Evolutionary conservation across 805 yeast genomes (phyloP).

Genomic region (Yarrowia porcina): DNA sequence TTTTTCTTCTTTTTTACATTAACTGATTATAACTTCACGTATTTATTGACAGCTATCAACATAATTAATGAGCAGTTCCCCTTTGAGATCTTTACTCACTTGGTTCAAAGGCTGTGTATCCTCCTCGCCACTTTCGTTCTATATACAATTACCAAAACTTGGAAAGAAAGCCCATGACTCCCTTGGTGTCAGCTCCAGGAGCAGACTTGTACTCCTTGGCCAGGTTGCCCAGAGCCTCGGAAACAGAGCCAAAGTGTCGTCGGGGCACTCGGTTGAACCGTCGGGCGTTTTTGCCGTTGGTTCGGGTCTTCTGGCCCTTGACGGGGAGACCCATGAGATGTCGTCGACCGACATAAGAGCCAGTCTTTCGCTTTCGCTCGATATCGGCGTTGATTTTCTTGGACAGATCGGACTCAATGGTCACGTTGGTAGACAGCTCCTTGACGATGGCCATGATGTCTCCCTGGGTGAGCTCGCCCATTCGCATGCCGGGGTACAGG

Average conservation of each 20-base stretch:
- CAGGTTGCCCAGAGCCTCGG: slow-evolving; percentile 9
- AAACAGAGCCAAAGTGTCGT: neutral
- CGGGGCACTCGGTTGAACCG: slow-evolving; percentile 57
- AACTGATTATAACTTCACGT: no score
- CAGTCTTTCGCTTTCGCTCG: slow-evolving; percentile 70
- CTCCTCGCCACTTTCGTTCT: neutral
- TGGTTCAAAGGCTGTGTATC: no score
- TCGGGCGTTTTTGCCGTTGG: slow-evolving; percentile 86
- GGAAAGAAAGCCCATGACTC: slow-evolving; percentile 1
- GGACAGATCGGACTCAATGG: slow-evolving; percentile 78
- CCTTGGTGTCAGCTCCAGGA: neutral
- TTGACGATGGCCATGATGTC: slow-evolving; percentile 82
- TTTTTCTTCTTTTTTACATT: no score
- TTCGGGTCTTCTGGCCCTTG: slow-evolving; percentile 87
- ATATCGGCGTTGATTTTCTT: slow-evolving; percentile 63
- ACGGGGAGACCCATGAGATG: slow-evolving; percentile 80
- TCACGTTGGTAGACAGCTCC: slow-evolving; percentile 69
- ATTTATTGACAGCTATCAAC: no score
- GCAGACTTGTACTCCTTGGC: slow-evolving; percentile 15
- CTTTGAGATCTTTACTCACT: neutral
- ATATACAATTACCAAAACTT: slow-evolving; percentile 18
- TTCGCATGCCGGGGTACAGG: slow-evolving; percentile 87
- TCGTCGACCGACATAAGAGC: slow-evolving; percentile 83
- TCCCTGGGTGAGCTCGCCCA: slow-evolving; percentile 87
- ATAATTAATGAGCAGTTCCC: no score